A percentile compares a stretch with the other conserved stretches of the same genome.
phyloP scores from a whole-genome alignment of 2,329 filamentous ascomycete genomes.

The Pseudogymnoascus destructans region DNA sequence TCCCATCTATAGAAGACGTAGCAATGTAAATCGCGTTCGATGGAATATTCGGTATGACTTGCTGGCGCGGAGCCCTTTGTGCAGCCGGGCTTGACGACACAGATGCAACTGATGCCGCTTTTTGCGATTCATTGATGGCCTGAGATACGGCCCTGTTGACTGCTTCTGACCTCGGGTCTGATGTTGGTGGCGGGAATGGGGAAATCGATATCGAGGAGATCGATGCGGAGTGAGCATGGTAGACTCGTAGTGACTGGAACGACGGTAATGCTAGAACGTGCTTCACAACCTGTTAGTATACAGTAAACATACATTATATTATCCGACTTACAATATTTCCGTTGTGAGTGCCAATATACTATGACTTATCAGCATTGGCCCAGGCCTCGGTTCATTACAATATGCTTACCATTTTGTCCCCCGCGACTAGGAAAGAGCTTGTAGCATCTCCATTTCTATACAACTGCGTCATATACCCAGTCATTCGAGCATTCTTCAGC shows the following conservation, averaged over 20 bases:
- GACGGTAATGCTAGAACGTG: constrained; percentile 76
- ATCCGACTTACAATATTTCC: constrained; percentile 68
- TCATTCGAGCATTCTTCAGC: constrained; percentile 84
- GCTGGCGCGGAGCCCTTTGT: constrained; percentile 39
- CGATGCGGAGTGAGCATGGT: constrained; percentile 85
- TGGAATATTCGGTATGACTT: constrained; percentile 55
- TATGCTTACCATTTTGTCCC: constrained; percentile 78
- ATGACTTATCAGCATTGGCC: constrained; percentile 26
- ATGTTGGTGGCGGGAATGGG: constrained; percentile 57
- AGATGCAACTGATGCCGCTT: constrained; percentile 31
- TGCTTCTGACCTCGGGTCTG: constrained; percentile 27
- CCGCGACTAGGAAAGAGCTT: constrained; percentile 76
- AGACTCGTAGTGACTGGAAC: constrained; percentile 70
- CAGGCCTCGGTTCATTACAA: neutral
- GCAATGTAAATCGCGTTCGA: constrained; percentile 90
- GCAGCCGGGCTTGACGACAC: constrained; percentile 35
- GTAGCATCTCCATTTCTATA: constrained; percentile 95
- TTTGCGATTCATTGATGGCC: constrained; percentile 18
- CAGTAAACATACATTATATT: constrained; percentile 14
- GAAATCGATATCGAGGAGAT: constrained; percentile 85
- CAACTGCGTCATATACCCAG: constrained; percentile 61
- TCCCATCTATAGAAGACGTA: constrained; percentile 88
- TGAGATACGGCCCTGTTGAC: constrained; percentile 25
- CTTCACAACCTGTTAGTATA: constrained; percentile 34
- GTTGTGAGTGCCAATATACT: constrained; percentile 91